Evolutionary conservation across 108 stramenopile genomes (phyloP).

Genomic region (Stephanodiscus triporus): DNA sequence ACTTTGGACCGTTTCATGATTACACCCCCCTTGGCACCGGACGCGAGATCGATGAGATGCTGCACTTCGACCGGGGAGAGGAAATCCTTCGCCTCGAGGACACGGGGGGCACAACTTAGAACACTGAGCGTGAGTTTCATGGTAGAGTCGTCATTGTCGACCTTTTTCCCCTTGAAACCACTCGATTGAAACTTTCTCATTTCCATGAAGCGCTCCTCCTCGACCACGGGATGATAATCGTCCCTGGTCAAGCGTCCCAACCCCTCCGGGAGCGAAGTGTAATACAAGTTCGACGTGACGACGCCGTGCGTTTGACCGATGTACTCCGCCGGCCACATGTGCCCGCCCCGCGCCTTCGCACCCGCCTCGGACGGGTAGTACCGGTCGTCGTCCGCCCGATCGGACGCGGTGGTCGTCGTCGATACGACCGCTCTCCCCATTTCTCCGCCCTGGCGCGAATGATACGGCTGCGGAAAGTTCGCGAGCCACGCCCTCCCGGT

Average conservation of each 20-base stretch:
- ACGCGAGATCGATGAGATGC: constrained; percentile 60
- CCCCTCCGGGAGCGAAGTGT: constrained; percentile 24
- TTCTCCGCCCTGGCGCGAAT: neutral
- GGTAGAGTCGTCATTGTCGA: neutral
- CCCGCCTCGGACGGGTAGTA: neutral
- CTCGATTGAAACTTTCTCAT: constrained; percentile 27
- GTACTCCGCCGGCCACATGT: constrained; percentile 68
- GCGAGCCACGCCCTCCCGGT: constrained; percentile 69
- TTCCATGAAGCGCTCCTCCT: constrained; percentile 11
- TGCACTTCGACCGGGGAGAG: constrained; percentile 70
- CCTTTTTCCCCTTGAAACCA: constrained; percentile 8
- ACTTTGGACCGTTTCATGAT: constrained; percentile 63
- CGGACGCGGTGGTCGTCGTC: neutral
- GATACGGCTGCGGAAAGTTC: constrained; percentile 72
- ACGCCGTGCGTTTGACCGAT: constrained; percentile 69
- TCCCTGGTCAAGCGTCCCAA: constrained; percentile 23
- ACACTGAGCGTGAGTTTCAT: constrained; percentile 54
- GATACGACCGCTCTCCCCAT: neutral
- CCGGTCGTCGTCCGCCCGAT: neutral
- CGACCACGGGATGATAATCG: constrained; percentile 35
- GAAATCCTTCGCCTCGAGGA: constrained; percentile 76
- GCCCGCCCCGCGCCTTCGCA: constrained; percentile 1
- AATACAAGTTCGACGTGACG: constrained; percentile 36
- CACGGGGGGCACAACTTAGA: constrained; percentile 67
- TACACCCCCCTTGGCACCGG: constrained; percentile 49